These are phyloP conservation scores for Baorangia bicolor DNA, from an alignment of 768 basidiomycete genomes.

Conservation along the genomic window DNA sequence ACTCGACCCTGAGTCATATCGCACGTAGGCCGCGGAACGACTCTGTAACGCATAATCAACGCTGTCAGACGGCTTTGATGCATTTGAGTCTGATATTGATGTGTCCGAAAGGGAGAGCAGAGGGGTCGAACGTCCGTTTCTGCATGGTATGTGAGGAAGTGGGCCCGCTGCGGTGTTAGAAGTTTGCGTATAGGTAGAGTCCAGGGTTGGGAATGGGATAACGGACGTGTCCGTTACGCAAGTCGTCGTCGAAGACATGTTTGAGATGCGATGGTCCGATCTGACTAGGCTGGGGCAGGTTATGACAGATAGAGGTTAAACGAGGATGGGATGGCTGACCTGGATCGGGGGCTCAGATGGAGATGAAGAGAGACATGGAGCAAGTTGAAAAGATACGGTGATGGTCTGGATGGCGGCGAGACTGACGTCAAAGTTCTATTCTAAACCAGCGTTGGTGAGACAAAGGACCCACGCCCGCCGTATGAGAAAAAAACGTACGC, in stretches of 20 bases:
- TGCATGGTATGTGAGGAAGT: conserved; percentile 64
- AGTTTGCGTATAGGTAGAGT: conserved; percentile 29
- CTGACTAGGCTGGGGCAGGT: background rate
- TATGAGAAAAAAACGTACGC: conserved; percentile 10
- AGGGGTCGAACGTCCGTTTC: conserved; percentile 28
- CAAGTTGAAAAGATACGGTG: conserved; percentile 1
- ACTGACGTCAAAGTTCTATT: conserved; percentile 14
- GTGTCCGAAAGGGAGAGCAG: conserved; percentile 14
- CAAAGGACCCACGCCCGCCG: background rate
- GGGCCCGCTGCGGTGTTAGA: conserved; percentile 58
- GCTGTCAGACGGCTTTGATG: conserved; percentile 4
- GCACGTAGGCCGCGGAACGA: conserved; percentile 3
- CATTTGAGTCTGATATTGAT: conserved; percentile 8
- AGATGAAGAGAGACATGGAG: conserved; percentile 19
- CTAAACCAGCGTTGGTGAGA: conserved; percentile 17
- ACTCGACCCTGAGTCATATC: conserved; percentile 32
- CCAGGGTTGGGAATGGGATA: conserved; percentile 28
- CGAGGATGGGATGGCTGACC: background rate
- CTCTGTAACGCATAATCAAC: conserved; percentile 2
- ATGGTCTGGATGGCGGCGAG: background rate
- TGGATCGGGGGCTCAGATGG: conserved; percentile 13
- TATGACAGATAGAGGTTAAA: background rate
- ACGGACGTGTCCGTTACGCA: conserved; percentile 26
- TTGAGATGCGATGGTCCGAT: background rate
- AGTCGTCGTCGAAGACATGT: conserved; percentile 25